Percentiles rank a stretch among this genome's conserved stretches.
Conservation (phyloP, 352 stramenopile genomes). For the Phytophthora europaea region DNA sequence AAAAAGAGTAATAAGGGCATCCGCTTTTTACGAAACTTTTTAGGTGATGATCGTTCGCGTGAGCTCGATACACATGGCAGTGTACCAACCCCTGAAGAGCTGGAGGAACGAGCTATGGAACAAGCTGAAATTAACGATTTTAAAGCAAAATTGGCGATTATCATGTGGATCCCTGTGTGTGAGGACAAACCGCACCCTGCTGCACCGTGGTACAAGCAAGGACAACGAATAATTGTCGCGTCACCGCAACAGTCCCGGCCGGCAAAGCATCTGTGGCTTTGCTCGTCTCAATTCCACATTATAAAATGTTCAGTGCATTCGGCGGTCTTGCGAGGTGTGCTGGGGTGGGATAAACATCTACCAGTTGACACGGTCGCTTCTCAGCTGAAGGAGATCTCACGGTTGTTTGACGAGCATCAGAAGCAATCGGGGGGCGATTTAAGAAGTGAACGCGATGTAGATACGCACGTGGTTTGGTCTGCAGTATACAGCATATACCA, state of each 20-base stretch:
- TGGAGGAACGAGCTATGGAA: conserved; percentile 50
- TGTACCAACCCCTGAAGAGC: conserved; percentile 24
- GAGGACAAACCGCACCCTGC: conserved; percentile 43
- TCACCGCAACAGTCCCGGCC: conserved; percentile 51
- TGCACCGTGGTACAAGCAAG: conserved; percentile 53
- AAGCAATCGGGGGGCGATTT: background rate
- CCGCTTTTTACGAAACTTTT: conserved; percentile 61
- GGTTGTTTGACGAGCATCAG: conserved; percentile 35
- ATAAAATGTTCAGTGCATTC: conserved; percentile 59
- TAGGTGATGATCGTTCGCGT: conserved; percentile 46
- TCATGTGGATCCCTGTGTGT: conserved; percentile 69
- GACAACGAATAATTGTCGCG: conserved; percentile 52
- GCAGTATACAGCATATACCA: conserved; percentile 74
- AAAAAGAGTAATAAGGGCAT: conserved; percentile 69
- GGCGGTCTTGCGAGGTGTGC: conserved; percentile 43
- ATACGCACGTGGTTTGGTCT: conserved; percentile 57
- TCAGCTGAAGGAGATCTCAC: conserved; percentile 66
- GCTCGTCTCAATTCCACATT: conserved; percentile 75
- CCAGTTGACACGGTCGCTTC: conserved; percentile 50
- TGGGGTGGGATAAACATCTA: conserved; percentile 59
- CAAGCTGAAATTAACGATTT: conserved; percentile 72
- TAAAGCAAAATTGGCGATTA: conserved; percentile 60
- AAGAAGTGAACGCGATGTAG: conserved; percentile 9
- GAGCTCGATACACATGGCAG: conserved; percentile 9
- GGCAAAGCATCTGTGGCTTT: conserved; percentile 63